Evolutionary conservation across 2,329 filamentous ascomycete species (phyloP).

Genomic region (Lachnellula occidentalis): DNA sequence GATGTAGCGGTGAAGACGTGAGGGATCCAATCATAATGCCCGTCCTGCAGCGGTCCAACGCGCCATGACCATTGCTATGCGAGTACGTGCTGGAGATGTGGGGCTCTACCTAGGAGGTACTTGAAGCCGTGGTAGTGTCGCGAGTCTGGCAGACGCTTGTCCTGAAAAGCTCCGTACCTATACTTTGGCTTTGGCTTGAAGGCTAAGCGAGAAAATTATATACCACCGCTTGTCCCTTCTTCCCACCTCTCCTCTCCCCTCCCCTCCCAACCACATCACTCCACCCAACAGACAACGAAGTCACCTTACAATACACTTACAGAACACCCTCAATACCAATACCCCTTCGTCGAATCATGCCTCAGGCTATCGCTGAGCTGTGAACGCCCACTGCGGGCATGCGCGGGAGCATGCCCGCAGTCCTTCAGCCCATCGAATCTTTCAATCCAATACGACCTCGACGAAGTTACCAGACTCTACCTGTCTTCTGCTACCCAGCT

Average conservation of each 20-base stretch:
- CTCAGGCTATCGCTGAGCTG: constrained; percentile 81
- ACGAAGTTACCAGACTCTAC: constrained; percentile 60
- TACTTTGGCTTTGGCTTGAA: not conserved
- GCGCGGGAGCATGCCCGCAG: constrained; percentile 59
- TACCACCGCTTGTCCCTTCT: constrained; percentile 1
- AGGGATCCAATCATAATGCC: too few species aligned
- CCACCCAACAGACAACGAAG: constrained; percentile 57
- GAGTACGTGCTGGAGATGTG: too few species aligned
- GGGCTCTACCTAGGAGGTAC: too few species aligned
- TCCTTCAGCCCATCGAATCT: constrained; percentile 78
- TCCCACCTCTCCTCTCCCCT: constrained; percentile 20
- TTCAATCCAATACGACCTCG: constrained; percentile 59
- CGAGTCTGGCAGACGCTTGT: too few species aligned
- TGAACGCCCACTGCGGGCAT: constrained; percentile 81
- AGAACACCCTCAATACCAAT: constrained; percentile 13
- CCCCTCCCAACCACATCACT: constrained; percentile 21
- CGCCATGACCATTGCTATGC: too few species aligned
- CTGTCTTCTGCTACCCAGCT: constrained; percentile 24
- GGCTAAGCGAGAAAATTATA: constrained; percentile 14
- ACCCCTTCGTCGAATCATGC: constrained; percentile 66
- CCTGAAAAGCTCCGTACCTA: too few species aligned
- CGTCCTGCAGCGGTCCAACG: too few species aligned
- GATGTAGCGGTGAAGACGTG: too few species aligned
- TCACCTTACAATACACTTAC: constrained; percentile 44
- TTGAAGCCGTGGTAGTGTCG: too few species aligned